Evolutionary conservation across 1,284 basidiomycete species (phyloP), one percentile per base, ranked within the genome.

Genomic region (Malassezia dermatis): DNA sequence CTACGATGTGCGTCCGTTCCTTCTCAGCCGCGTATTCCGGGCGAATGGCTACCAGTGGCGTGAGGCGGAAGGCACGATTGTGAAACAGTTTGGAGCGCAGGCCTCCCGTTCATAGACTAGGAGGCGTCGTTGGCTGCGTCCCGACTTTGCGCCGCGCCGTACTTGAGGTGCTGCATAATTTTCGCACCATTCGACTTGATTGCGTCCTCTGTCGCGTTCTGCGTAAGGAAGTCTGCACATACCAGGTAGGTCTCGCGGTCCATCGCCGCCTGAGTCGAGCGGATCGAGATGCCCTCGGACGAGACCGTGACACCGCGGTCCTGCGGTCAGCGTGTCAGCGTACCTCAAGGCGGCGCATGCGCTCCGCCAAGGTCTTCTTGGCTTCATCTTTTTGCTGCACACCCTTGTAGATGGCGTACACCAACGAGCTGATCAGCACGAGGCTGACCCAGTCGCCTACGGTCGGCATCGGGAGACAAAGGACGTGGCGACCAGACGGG

Each of bases 1-100:
- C 53, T 95, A 85, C 69, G 91, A 96, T 70, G 83, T 86, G 17
- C 77, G 81, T 17, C 83, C 88, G 1, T 98, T 95, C 82, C 76
- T 95, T 60, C 81, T 79, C 28, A 89, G 86, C 3, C 85, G 84
- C 63, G 75, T 98, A 42, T 98, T 98, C 74, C 69, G 78, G n/a
- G 79, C 86, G 19, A 98, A 98, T 69, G 91, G 91, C 2, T 98
- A 96, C 77, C 83, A 67, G 3, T 74, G 65, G 52, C 56, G 66
- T 41, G 61, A 69, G 19, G 35, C 55, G 4, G 61, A 62, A 24
- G 50, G 66, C 12, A 63, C 64, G 4, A 71, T 74, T 52, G 59
- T 64, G 31, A 73, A 73, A 55, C 58, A 56, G 4, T 74, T 74
- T 40, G 68, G 61, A 8, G 35, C 45, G 17, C 13, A 27, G 10